A percentile compares a stretch with the other conserved stretches of the same genome.
Conservation (phyloP, 2,329 filamentous ascomycete species). For the Cordyceps cicadae region DNA sequence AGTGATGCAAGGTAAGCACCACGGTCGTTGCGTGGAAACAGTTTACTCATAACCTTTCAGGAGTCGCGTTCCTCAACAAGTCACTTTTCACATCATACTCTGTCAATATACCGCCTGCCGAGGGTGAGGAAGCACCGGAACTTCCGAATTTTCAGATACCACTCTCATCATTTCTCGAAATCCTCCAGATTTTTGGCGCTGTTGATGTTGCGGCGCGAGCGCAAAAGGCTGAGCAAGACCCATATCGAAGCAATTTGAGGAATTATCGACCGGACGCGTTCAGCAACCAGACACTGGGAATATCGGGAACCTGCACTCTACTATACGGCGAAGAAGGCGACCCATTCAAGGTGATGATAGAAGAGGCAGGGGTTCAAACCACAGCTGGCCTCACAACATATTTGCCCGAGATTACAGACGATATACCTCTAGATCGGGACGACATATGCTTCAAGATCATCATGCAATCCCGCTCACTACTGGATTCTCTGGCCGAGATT, state of each 20-base stretch:
- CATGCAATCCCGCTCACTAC: slow-evolving; percentile 69
- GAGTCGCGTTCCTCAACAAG: slow-evolving; percentile 72
- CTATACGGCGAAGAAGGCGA: slow-evolving; percentile 67
- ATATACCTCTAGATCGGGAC: slow-evolving; percentile 81
- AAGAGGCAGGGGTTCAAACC: slow-evolving; percentile 79
- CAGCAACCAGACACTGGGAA: slow-evolving; percentile 71
- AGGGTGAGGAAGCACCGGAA: slow-evolving; percentile 31
- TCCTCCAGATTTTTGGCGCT: slow-evolving; percentile 90
- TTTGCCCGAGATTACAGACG: slow-evolving; percentile 61
- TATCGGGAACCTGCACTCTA: slow-evolving; percentile 78
- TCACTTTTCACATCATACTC: slow-evolving; percentile 79
- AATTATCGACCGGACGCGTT: slow-evolving; percentile 67
- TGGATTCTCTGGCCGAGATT: slow-evolving; percentile 64
- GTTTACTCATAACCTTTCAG: slow-evolving; percentile 17
- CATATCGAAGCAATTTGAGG: slow-evolving; percentile 52
- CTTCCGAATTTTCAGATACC: slow-evolving; percentile 78
- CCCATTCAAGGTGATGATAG: slow-evolving; percentile 75
- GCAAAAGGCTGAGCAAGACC: slow-evolving; percentile 50
- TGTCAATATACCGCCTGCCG: slow-evolving; percentile 44
- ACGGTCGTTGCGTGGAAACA: neutral
- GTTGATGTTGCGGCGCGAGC: slow-evolving; percentile 56
- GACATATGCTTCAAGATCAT: slow-evolving; percentile 86
- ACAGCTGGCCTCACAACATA: slow-evolving; percentile 89
- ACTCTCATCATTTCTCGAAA: slow-evolving; percentile 79
- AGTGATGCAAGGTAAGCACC: slow-evolving; percentile 70